phyloP scores from a whole-genome alignment of 106 monocot species.

The Alisma plantagoaquatica region DNA sequence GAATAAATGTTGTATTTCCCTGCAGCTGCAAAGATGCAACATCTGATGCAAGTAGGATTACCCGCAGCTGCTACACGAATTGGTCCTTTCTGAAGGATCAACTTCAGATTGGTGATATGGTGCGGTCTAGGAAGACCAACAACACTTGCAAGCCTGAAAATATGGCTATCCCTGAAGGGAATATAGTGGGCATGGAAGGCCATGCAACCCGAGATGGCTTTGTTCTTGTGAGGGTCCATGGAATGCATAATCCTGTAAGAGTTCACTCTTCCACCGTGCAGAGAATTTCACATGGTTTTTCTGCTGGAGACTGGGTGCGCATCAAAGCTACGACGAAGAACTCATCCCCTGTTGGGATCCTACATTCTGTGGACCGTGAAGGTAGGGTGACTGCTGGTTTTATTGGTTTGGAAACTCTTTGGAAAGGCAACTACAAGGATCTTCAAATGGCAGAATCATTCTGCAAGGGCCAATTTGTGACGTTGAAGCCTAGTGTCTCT shows the following conservation, averaged over 20 bases:
- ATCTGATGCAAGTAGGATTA: slow-evolving; percentile 9
- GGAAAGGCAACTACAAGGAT: slow-evolving; percentile 43
- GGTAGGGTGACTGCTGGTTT: slow-evolving; percentile 54
- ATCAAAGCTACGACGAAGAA: slow-evolving; percentile 25
- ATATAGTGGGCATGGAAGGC: slow-evolving; percentile 58
- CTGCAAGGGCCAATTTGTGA: slow-evolving; percentile 66
- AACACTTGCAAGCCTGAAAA: slow-evolving; percentile 34
- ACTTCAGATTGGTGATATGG: slow-evolving; percentile 67
- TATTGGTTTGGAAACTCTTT: slow-evolving; percentile 56
- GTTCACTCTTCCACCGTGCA: slow-evolving; percentile 55
- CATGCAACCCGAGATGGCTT: slow-evolving; percentile 12
- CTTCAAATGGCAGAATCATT: slow-evolving; percentile 73
- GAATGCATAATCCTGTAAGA: slow-evolving; percentile 54
- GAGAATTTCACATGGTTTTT: slow-evolving; percentile 64
- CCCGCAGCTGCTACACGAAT: slow-evolving; percentile 20
- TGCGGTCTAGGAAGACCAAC: slow-evolving; percentile 77
- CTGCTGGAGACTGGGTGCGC: slow-evolving; percentile 78
- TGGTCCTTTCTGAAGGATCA: slow-evolving; percentile 70
- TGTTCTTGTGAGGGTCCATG: slow-evolving; percentile 62
- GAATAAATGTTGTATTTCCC: neutral
- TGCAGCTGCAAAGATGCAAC: slow-evolving; percentile 37
- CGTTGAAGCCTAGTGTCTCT: slow-evolving; percentile 32
- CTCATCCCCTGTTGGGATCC: slow-evolving; percentile 55
- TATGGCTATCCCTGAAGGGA: slow-evolving; percentile 85
- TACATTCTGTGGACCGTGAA: slow-evolving; percentile 61